A percentile compares a stretch with the other conserved stretches of the same genome.
phyloP scores from a whole-genome alignment of 108 stramenopile species.

The Conticribra weissflogii region DNA sequence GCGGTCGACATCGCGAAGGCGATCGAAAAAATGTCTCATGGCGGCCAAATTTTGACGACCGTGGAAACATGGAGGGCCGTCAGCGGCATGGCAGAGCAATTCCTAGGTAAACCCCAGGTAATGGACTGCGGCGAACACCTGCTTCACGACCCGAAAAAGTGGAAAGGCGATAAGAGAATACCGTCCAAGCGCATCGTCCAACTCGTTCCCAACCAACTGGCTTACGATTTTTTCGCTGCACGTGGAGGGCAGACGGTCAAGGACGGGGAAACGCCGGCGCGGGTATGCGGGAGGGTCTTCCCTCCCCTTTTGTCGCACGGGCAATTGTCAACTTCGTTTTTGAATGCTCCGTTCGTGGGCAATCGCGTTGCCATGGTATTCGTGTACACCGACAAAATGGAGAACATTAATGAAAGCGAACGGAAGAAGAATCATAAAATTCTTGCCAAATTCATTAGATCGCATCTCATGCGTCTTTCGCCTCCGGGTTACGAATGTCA shows the following conservation, averaged over 20 bases:
- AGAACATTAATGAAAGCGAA: constrained; percentile 18
- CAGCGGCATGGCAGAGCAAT: constrained; percentile 48
- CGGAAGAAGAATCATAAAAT: constrained; percentile 41
- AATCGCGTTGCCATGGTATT: constrained; percentile 52
- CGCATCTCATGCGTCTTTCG: constrained; percentile 41
- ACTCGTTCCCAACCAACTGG: constrained; percentile 38
- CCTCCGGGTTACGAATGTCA: constrained; percentile 57
- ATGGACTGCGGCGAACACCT: constrained; percentile 53
- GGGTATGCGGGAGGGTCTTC: constrained; percentile 45
- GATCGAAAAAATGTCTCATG: constrained; percentile 51
- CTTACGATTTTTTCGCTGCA: constrained; percentile 49
- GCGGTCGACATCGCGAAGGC: constrained; percentile 49
- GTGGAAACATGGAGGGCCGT: constrained; percentile 47
- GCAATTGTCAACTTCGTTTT: constrained; percentile 49
- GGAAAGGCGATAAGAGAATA: constrained; percentile 12
- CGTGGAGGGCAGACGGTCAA: constrained; percentile 34
- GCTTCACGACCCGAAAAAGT: constrained; percentile 40
- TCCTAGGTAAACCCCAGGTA: constrained; percentile 48
- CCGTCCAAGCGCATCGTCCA: constrained; percentile 40
- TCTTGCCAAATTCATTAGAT: constrained; percentile 40
- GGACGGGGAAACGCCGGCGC: constrained; percentile 25
- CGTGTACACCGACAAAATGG: constrained; percentile 50
- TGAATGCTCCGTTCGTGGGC: constrained; percentile 51
- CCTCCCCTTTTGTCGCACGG: constrained; percentile 43
- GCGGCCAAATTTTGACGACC: constrained; percentile 55